These are phyloP conservation scores for Dalbergia cultrata DNA, from an alignment of 306 rosid genomes.

Conservation along the genomic window DNA sequence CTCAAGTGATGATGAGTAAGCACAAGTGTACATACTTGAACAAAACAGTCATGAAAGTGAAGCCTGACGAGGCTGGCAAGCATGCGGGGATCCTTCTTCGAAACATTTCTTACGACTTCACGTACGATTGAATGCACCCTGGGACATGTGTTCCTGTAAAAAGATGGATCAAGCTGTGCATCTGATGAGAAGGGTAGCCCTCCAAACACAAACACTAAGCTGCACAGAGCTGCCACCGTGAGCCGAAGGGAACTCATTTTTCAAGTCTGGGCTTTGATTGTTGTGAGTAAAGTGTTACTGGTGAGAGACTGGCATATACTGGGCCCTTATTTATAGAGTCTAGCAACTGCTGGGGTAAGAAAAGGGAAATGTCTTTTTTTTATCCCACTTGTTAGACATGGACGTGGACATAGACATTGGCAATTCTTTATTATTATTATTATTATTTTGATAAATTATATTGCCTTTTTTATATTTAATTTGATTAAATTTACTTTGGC, in stretches of 20 bases:
- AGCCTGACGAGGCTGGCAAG: constrained; percentile 53
- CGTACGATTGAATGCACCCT: constrained; percentile 4
- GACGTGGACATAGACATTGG: too few relatives aligned
- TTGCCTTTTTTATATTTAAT: too few relatives aligned
- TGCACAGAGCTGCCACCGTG: background rate
- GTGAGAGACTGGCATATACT: background rate
- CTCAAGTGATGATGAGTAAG: too few relatives aligned
- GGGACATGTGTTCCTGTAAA: constrained; percentile 49
- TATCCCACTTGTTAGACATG: too few relatives aligned
- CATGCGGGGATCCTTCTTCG: constrained; percentile 39
- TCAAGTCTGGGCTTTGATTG: background rate
- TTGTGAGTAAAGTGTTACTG: background rate
- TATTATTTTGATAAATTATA: too few relatives aligned
- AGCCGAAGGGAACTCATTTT: background rate
- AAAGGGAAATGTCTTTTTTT: too few relatives aligned
- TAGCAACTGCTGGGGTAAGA: background rate
- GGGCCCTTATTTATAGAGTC: constrained; percentile 8
- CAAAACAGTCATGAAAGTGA: constrained; percentile 65
- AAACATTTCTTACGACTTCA: background rate
- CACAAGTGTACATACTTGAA: constrained; percentile 36
- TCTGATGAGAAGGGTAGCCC: constrained; percentile 2
- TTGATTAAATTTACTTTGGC: too few relatives aligned
- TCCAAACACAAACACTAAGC: constrained; percentile 23
- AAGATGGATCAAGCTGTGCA: constrained; percentile 45
- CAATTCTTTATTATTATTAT: too few relatives aligned